A percentile compares a stretch with the other conserved stretches of the same genome.
Evolutionary conservation across 2,329 filamentous ascomycete species (phyloP).

Genomic region (Torrubiella hemipterigena): DNA sequence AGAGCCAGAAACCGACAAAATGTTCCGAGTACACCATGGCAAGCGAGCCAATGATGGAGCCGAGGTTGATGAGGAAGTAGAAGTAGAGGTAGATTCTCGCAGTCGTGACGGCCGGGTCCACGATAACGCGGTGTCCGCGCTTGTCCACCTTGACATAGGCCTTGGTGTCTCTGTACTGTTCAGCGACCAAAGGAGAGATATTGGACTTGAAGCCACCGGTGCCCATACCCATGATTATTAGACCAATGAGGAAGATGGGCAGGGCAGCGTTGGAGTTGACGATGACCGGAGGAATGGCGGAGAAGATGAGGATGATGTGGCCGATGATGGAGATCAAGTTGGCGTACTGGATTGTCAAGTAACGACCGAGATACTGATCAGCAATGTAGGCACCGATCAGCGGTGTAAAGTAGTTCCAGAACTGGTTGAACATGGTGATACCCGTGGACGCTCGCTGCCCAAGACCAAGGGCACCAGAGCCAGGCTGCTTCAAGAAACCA

Average conservation of each 20-base stretch:
- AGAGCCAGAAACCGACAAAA: conserved; percentile 64
- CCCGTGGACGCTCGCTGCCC: conserved; percentile 39
- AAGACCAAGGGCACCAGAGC: conserved; percentile 45
- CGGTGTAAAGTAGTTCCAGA: conserved; percentile 50
- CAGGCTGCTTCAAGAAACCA: conserved; percentile 23
- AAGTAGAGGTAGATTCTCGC: conserved; percentile 57
- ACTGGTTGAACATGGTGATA: conserved; percentile 36
- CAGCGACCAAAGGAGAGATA: conserved; percentile 50
- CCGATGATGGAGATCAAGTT: conserved; percentile 51
- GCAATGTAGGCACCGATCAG: conserved; percentile 38
- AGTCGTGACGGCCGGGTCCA: conserved; percentile 51
- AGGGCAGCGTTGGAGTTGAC: conserved; percentile 41
- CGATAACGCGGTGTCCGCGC: conserved; percentile 52
- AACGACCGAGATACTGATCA: conserved; percentile 53
- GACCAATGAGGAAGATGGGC: conserved; percentile 39
- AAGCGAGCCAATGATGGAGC: conserved; percentile 50
- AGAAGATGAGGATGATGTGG: conserved; percentile 53
- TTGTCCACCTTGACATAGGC: conserved; percentile 39
- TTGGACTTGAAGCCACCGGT: too few species aligned
- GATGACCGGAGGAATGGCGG: conserved; percentile 52
- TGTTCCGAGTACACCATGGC: conserved; percentile 62
- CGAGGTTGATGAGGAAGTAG: conserved; percentile 62
- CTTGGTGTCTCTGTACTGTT: conserved; percentile 40
- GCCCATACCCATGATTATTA: too few species aligned
- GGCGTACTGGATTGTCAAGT: conserved; percentile 53